These are phyloP conservation scores for Calonectria naviculata DNA, from an alignment of 2,329 filamentous ascomycete species.

Conservation along the genomic window DNA sequence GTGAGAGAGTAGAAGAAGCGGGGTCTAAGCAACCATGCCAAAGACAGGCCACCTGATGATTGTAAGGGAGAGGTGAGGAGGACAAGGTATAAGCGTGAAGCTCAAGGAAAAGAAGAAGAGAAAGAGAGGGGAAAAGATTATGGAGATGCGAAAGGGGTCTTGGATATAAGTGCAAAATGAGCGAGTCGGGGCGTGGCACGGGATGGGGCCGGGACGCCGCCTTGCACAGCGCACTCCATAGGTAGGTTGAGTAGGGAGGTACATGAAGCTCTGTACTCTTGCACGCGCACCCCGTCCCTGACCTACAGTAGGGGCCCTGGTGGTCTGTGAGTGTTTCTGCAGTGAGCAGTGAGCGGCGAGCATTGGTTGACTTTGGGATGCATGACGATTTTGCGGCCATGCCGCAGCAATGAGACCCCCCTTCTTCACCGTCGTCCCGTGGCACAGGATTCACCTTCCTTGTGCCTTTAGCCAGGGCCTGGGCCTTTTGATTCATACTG, in stretches of 20 bases:
- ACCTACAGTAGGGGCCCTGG: constrained; percentile 10
- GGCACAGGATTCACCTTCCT: neutral
- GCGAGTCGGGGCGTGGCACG: constrained; percentile 22
- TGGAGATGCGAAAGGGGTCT: constrained; percentile 34
- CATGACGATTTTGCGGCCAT: constrained; percentile 7
- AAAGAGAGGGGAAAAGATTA: constrained; percentile 17
- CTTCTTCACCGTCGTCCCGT: neutral
- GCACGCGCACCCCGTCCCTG: neutral
- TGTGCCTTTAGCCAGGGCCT: neutral
- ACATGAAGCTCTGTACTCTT: constrained; percentile 1
- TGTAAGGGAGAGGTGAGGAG: neutral
- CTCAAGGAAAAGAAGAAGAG: constrained; percentile 20
- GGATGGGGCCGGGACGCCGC: constrained; percentile 21
- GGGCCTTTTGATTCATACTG: neutral
- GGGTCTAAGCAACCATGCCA: constrained; percentile 14
- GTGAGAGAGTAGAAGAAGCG: constrained; percentile 4
- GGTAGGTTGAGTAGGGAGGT: neutral
- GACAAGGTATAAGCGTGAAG: neutral
- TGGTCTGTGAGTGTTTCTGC: constrained; percentile 37
- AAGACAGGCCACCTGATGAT: constrained; percentile 1
- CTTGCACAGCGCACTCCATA: constrained; percentile 13
- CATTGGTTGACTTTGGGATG: constrained; percentile 28
- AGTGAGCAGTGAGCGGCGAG: constrained; percentile 21
- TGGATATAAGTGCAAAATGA: constrained; percentile 38
- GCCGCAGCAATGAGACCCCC: neutral